phyloP scores from a whole-genome alignment of 1,284 basidiomycete genomes.

The Naganishia sp. region DNA sequence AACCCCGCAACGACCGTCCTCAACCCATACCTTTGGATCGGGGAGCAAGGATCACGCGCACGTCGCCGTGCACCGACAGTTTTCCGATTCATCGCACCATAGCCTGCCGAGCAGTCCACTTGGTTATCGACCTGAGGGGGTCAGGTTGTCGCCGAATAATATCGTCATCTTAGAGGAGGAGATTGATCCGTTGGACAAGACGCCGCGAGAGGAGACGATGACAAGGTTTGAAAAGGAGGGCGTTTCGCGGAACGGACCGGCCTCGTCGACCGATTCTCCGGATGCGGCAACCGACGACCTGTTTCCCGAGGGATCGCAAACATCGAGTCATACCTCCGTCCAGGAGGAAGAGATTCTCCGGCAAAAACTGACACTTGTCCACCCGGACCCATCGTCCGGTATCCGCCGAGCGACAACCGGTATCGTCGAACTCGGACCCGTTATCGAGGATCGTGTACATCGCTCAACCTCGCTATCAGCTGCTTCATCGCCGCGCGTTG shows the following conservation, averaged over 20 bases:
- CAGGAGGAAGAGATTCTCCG: not conserved
- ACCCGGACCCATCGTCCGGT: not conserved
- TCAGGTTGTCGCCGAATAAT: not conserved
- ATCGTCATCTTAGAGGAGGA: conserved; percentile 7
- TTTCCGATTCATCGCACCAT: conserved; percentile 7
- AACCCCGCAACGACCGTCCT: conserved; percentile 3
- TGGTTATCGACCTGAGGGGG: not conserved
- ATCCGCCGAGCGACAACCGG: not conserved
- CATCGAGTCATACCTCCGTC: conserved; percentile 14
- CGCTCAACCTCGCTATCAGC: too few relatives aligned
- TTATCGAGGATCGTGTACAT: too few relatives aligned
- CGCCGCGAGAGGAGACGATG: not conserved
- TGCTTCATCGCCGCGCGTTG: too few relatives aligned
- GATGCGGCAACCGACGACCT: conserved; percentile 1
- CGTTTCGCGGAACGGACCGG: not conserved
- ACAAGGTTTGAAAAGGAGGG: not conserved
- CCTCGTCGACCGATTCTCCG: not conserved
- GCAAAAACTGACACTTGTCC: not conserved
- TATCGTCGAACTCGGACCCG: too few relatives aligned
- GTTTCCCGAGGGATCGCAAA: conserved; percentile 5
- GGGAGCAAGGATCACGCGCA: not conserved
- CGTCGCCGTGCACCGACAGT: not conserved
- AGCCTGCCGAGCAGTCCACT: conserved; percentile 3
- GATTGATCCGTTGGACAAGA: conserved; percentile 13
- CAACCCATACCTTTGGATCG: conserved; percentile 11